A percentile compares a stretch with the other conserved stretches of the same genome.
phyloP scores from a whole-genome alignment of 2,329 filamentous ascomycete genomes.

The Didymella sp. region DNA sequence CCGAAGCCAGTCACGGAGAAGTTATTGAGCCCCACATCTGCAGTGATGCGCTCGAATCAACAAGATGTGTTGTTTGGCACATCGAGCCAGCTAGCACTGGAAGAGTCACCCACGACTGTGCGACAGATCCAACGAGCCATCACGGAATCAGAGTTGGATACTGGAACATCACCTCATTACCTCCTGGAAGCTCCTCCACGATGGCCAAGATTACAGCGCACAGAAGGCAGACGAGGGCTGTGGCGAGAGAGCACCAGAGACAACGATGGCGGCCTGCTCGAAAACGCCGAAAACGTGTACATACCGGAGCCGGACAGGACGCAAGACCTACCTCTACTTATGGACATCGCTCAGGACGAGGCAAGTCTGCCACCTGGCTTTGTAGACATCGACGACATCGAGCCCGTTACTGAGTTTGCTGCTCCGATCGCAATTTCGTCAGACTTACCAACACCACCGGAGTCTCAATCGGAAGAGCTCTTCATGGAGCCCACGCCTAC shows the following conservation, averaged over 20 bases:
- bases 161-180: neutral
- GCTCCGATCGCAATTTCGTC: slow-evolving; percentile 31
- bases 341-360: slow-evolving; percentile 27
- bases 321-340: slow-evolving; percentile 39
- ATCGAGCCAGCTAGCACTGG: slow-evolving; percentile 49
- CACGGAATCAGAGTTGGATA: slow-evolving; percentile 43
- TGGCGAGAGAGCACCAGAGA: slow-evolving; percentile 48
- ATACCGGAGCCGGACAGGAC: slow-evolving; percentile 43
- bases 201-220: slow-evolving; percentile 30
- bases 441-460: slow-evolving; percentile 28
- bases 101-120: slow-evolving; percentile 48
- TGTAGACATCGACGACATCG: slow-evolving; percentile 33
- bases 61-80: slow-evolving; percentile 52
- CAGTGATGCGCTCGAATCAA: slow-evolving; percentile 31
- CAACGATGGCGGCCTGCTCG: slow-evolving; percentile 39
- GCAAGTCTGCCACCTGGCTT: slow-evolving; percentile 14
- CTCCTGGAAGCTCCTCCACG: slow-evolving; percentile 2
- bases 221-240: slow-evolving; percentile 33
- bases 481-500: neutral
- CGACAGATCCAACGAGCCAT: slow-evolving; percentile 47
- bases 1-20: slow-evolving; percentile 42
- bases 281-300: slow-evolving; percentile 35
- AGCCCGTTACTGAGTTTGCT: slow-evolving; percentile 12
- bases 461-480: neutral
- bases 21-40: slow-evolving; percentile 47